Evolutionary conservation across 768 basidiomycete species (phyloP).

Genomic region (Mycena latifolia): DNA sequence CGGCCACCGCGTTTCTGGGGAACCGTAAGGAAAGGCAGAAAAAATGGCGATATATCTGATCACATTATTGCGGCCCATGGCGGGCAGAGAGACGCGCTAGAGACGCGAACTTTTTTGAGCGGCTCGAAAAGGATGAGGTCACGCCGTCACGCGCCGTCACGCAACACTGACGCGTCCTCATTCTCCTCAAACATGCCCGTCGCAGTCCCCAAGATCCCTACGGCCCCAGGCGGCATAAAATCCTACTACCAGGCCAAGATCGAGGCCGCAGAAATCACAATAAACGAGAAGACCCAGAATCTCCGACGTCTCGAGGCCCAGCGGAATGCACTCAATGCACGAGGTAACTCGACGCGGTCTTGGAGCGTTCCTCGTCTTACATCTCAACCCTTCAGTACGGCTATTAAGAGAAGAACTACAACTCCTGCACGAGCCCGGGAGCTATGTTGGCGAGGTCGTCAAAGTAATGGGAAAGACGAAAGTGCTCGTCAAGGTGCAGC

Average conservation of each 20-base stretch:
- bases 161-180: slow-evolving; percentile 40
- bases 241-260: slow-evolving; percentile 98
- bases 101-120: background rate
- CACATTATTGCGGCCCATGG: slow-evolving; percentile 36
- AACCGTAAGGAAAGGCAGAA: background rate
- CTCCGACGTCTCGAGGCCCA: slow-evolving; percentile 95
- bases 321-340: slow-evolving; percentile 95
- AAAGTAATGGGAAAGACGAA: slow-evolving; percentile 99
- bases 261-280: slow-evolving; percentile 90
- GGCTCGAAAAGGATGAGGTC: background rate
- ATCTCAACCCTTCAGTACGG: slow-evolving; percentile 66
- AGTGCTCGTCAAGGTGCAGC: slow-evolving; percentile 97
- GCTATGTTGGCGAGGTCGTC: slow-evolving; percentile 97
- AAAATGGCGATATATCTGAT: background rate
- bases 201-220: slow-evolving; percentile 48
- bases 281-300: slow-evolving; percentile 98
- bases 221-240: slow-evolving; percentile 77
- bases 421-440: slow-evolving; percentile 93
- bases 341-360: slow-evolving; percentile 65
- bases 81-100: background rate
- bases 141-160: background rate
- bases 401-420: slow-evolving; percentile 93
- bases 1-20: slow-evolving; percentile 33
- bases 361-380: background rate
- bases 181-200: slow-evolving; percentile 47